Evolutionary conservation across 2,329 filamentous ascomycete species (phyloP).

Genomic region (Fusarium sp.): DNA sequence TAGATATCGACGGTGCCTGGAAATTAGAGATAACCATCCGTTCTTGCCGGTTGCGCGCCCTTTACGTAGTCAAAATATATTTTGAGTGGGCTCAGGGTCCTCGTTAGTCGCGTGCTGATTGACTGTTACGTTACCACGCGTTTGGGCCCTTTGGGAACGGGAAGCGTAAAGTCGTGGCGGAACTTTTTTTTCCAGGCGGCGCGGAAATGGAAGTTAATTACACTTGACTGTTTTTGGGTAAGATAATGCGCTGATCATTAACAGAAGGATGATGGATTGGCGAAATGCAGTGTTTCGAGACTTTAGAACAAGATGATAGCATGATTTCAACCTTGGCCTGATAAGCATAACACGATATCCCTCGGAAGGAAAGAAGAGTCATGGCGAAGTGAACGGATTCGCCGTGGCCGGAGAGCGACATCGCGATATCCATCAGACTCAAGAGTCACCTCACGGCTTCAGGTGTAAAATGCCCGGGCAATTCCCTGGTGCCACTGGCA

Average conservation of each 20-base stretch:
- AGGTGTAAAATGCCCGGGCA: too few relatives aligned
- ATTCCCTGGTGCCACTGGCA: constrained; percentile 12
- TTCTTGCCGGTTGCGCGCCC: constrained; percentile 14
- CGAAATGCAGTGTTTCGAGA: not conserved
- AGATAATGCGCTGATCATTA: constrained; percentile 6
- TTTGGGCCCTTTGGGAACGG: constrained; percentile 28
- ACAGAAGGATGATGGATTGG: not conserved
- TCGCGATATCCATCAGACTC: constrained; percentile 1
- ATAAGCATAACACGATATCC: not conserved
- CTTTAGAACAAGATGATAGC: not conserved
- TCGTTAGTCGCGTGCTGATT: not conserved
- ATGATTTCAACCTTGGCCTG: not conserved
- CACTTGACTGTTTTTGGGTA: constrained; percentile 2
- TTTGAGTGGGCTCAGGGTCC: constrained; percentile 16
- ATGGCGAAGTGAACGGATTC: constrained; percentile 1
- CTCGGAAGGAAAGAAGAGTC: constrained; percentile 4
- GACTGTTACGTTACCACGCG: constrained; percentile 31
- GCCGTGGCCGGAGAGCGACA: constrained; percentile 23
- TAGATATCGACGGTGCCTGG: constrained; percentile 24
- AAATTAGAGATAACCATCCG: constrained; percentile 22
- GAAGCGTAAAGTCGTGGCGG: not conserved
- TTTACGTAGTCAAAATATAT: constrained; percentile 20
- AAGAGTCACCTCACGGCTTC: constrained; percentile 8
- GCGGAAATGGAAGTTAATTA: not conserved
- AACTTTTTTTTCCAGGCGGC: not conserved